A percentile compares a stretch with the other conserved stretches of the same genome.
Evolutionary conservation across 306 rosid genomes (phyloP).

Genomic region (Cicer bijugum): DNA sequence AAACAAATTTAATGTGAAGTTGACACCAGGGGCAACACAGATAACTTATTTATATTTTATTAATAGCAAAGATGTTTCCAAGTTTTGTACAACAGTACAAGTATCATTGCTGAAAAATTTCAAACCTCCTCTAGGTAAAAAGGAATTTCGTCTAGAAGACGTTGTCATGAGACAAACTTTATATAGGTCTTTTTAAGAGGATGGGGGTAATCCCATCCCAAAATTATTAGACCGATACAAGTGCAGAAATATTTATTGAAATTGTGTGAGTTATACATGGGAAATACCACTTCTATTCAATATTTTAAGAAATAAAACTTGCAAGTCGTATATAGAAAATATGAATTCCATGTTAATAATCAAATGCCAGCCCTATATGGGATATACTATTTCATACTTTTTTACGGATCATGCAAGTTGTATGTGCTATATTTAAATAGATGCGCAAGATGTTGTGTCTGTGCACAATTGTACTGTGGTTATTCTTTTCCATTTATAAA

Average conservation of each 20-base stretch:
- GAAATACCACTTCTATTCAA: slow-evolving; percentile 1
- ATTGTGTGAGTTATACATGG: not conserved
- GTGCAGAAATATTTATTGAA: not conserved
- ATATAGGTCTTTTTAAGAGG: not conserved
- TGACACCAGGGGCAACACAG: not conserved
- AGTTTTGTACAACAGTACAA: not conserved
- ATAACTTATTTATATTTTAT: not conserved
- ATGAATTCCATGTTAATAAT: not conserved
- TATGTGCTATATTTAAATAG: not conserved
- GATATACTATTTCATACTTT: not conserved
- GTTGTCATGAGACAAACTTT: not conserved
- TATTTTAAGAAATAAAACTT: not conserved
- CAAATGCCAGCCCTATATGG: not conserved
- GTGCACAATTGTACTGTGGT: not conserved
- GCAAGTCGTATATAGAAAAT: not conserved
- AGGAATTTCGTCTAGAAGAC: not conserved
- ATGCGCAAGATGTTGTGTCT: not conserved
- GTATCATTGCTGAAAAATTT: not conserved
- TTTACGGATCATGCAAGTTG: not conserved
- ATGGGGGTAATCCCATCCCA: not conserved
- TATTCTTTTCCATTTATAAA: slow-evolving; percentile 13
- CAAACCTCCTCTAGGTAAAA: not conserved
- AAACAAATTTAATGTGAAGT: not conserved
- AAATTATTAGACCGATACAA: not conserved
- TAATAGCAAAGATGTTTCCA: not conserved